Percentiles rank a stretch among this genome's conserved stretches.
These are phyloP conservation scores for Rubroshorea leprosula DNA, from an alignment of 345 rosid species.

Conservation along the genomic window DNA sequence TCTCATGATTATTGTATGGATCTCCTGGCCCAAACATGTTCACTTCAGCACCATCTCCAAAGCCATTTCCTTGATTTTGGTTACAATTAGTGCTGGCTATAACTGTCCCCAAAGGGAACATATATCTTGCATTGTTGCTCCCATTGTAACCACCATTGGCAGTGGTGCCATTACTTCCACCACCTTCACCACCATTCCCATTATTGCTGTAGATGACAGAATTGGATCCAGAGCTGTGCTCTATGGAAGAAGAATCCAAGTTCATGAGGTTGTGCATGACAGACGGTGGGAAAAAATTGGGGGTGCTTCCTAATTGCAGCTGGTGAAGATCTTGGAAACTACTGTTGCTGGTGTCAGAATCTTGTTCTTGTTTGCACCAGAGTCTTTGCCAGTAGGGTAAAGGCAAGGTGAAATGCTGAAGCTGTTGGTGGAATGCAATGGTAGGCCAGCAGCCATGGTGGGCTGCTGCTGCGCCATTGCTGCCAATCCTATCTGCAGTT, in stretches of 20 bases:
- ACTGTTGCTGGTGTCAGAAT: constrained; percentile 17
- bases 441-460: constrained; percentile 39
- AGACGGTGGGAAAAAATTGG: constrained; percentile 46
- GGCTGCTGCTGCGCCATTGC: neutral
- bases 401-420: constrained; percentile 28
- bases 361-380: constrained; percentile 72
- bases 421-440: constrained; percentile 38
- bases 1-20: constrained; percentile 27
- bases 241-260: constrained; percentile 39
- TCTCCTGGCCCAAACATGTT: constrained; percentile 28
- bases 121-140: constrained; percentile 21
- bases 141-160: constrained; percentile 31
- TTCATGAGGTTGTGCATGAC: constrained; percentile 38
- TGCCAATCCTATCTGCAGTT: constrained; percentile 19
- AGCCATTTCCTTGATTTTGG: constrained; percentile 23
- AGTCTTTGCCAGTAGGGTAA: constrained; percentile 39
- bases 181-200: constrained; percentile 1
- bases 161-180: constrained; percentile 1
- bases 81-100: constrained; percentile 19
- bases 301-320: constrained; percentile 34
- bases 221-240: constrained; percentile 43
- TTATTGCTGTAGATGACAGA: constrained; percentile 40
- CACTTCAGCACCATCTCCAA: constrained; percentile 23
- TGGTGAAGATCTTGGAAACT: constrained; percentile 31
- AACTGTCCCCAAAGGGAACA: constrained; percentile 32